These are phyloP conservation scores for Colletotrichum endophyticum DNA, from an alignment of 2,329 filamentous ascomycete genomes.

Conservation along the genomic window DNA sequence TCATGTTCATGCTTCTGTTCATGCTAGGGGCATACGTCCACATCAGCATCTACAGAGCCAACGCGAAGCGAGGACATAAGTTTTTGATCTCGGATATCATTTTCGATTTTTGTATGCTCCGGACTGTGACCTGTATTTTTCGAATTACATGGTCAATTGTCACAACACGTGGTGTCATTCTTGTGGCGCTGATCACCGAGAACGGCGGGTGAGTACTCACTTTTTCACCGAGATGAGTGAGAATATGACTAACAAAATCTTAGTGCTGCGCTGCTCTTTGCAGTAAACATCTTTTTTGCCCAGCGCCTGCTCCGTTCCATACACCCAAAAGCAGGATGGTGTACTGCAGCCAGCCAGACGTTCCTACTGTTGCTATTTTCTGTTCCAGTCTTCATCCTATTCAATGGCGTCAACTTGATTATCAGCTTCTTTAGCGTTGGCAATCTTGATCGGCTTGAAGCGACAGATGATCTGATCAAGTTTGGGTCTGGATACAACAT, in stretches of 20 bases:
- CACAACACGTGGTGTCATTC: conserved; percentile 29
- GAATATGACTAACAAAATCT: background rate
- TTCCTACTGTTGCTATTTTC: conserved; percentile 29
- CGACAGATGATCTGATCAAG: conserved; percentile 20
- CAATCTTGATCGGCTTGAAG: conserved; percentile 17
- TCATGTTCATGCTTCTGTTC: conserved; percentile 29
- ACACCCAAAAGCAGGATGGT: conserved; percentile 40
- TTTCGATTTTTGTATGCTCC: conserved; percentile 41
- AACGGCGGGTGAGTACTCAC: conserved; percentile 34
- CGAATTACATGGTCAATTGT: conserved; percentile 38
- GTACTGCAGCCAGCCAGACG: conserved; percentile 26
- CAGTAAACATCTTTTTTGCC: conserved; percentile 42
- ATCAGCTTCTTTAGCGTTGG: conserved; percentile 28
- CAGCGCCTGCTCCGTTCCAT: conserved; percentile 42
- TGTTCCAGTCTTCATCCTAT: conserved; percentile 30
- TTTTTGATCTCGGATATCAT: conserved; percentile 39
- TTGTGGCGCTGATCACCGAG: conserved; percentile 38
- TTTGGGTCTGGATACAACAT: conserved; percentile 25
- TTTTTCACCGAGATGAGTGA: background rate
- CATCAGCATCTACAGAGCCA: conserved; percentile 28
- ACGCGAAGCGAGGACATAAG: conserved; percentile 38
- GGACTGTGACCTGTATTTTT: conserved; percentile 36
- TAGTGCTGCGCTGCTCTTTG: conserved; percentile 37
- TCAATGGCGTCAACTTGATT: conserved; percentile 32
- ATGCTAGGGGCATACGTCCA: conserved; percentile 26